Conservation (phyloP, 805 yeast genomes). For the Cyberlindnera maclurae region DNA sequence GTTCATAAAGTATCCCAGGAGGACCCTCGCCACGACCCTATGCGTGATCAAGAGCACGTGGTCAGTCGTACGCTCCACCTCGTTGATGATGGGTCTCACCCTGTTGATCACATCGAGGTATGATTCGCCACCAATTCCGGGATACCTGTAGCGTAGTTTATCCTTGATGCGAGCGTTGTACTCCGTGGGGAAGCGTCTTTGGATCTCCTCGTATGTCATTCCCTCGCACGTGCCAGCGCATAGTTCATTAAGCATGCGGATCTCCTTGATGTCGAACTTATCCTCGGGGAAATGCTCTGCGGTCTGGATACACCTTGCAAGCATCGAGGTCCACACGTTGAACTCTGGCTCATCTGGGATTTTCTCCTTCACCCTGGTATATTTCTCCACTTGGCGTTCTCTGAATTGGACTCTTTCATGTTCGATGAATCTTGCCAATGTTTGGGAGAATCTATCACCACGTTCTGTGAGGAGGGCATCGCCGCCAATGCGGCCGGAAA, state of each 20-base stretch:
- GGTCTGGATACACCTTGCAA: constrained; percentile 70
- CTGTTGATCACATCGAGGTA: constrained; percentile 90
- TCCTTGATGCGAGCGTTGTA: constrained; percentile 67
- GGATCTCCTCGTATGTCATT: constrained; percentile 85
- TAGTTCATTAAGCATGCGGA: constrained; percentile 88
- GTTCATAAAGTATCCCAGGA: constrained; percentile 85
- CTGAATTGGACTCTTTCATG: constrained; percentile 66
- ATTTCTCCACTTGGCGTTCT: constrained; percentile 48
- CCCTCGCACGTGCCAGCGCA: constrained; percentile 94
- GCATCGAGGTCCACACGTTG: constrained; percentile 91
- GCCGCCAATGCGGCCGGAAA: constrained; percentile 85
- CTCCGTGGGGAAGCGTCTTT: constrained; percentile 64
- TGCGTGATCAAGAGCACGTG: constrained; percentile 81
- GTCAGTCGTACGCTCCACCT: constrained; percentile 85
- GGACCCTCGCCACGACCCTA: constrained; percentile 82
- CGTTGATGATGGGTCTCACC: constrained; percentile 83
- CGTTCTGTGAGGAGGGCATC: constrained; percentile 75
- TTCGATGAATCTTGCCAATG: constrained; percentile 68
- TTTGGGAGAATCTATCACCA: constrained; percentile 67
- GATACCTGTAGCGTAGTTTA: constrained; percentile 83
- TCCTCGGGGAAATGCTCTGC: constrained; percentile 71
- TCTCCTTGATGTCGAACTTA: constrained; percentile 70
- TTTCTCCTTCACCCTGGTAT: constrained; percentile 27
- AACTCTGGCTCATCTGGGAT: constrained; percentile 64
- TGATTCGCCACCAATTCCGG: constrained; percentile 96